Base-by-base conservation (phyloP, 202 grass and related monocot genomes). In the Saccharum hybrid region DNA sequence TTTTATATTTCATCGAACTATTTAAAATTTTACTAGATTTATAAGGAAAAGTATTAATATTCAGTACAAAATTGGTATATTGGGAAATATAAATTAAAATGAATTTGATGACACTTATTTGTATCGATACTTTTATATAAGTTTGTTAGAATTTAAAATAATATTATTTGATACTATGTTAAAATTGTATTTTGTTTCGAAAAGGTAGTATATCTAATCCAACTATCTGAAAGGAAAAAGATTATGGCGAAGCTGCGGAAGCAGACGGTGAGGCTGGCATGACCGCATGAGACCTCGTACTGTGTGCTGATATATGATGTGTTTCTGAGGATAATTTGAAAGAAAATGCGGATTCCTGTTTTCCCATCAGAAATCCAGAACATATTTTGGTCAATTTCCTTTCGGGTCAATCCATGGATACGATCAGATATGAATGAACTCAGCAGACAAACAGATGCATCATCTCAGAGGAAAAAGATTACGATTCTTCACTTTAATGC, bases 341-440 rank as follows among this genome's bases (percentile, higher is more conserved):
- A 59, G 4, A 6, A 23, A 22, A 37, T 43, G 18, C 14, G 64
- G 34, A 15, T 9, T 56, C 69, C 31, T 70, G 61, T 54, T 6
- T 10, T 26, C 21, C 9, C 40, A 2, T 38, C 2, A 36, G 33
- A 81, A 77, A 36, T 22, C 11, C n/a, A 34, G n/a, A 78, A 59
- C 46, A 82, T 89, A 60, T 89, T 46, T 56, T 16, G 6, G 30
- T 39, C 59, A 73, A 39, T 82, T 77, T 78, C 9, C 63, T 77
- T 81, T 79, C 4, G 64, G 28, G 43, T 69, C 78, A 82, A 40
- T 86, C 52, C 60, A 67, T 68, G 66, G 77, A 86, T 86, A 62
- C 59, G 66, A 39, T 19, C 45, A 82, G 60, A 79, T 78, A 82
- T 57, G 66, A 65, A 42, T 38, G 75, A 75, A 73, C 63, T 34